Evolutionary conservation across 2,329 filamentous ascomycete species (phyloP), one percentile per base, ranked within the genome.

Genomic region (Trichoderma atrobrunneum): DNA sequence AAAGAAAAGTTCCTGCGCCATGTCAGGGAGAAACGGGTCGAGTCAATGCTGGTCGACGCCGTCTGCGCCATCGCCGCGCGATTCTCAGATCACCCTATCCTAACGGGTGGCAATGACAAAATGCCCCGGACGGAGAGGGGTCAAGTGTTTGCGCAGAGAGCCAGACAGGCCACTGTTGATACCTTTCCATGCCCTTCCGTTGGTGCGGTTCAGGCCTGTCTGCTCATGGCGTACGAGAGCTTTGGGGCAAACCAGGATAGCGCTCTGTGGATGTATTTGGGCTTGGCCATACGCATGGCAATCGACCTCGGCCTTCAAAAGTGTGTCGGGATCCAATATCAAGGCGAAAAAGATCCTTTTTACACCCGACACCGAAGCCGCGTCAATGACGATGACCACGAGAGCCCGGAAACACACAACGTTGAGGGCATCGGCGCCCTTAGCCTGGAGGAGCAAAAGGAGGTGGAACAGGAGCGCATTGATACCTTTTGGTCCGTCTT

Each of bases 401-500:
- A 79, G 32, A 80, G 78, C 61, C 77, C 83, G 1, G 83, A 85
- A 74, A 82, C 84, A 59, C 82, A 82, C 70, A 81, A 82, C 67
- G 82, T 84, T 77, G 74, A 76, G 7, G 65, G 16, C 16, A n/a
- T 83, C 43, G 82, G 86, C 24, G 76, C 79, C 0, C 78, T 81
- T 73, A 87, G 79, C 72, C 84, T 81, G 1, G 79, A 82, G 67
- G 90, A 91, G 77, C 89, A 87, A 80, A 87, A 84, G 74, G 91
- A 88, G 76, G 88, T 93, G 4, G 93, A 97, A 76, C 90, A 94
- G 74, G 94, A 97, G 78, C 89, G 93, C 18, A 90, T 94, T 57
- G 93, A 97, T 77, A 95, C 94, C 0, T 94, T 97, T 75, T 97
- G 94, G 94, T 91, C 93, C 5, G 92, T 97, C 12, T 97, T 97